phyloP scores from a whole-genome alignment of 306 rosid species.

The Alnus glutinosa region DNA sequence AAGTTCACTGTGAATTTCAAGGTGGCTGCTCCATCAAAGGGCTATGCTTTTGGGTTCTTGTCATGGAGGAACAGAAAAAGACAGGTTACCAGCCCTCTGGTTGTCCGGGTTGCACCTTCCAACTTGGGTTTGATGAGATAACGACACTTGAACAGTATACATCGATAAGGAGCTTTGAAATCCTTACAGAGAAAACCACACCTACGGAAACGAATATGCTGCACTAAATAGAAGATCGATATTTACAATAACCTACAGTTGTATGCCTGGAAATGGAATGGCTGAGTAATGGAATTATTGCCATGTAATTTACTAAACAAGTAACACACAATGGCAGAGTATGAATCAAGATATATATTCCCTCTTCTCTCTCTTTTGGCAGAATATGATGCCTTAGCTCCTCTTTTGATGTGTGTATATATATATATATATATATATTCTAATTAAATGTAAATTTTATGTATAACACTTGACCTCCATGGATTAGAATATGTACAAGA shows the following conservation, averaged over 20 bases:
- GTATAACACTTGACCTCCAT: background rate
- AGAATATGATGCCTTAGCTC: background rate
- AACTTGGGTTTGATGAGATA: conserved; percentile 51
- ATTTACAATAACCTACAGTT: background rate
- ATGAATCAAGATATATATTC: background rate
- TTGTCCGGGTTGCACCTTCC: conserved; percentile 48
- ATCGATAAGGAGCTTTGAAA: conserved; percentile 32
- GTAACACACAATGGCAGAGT: background rate
- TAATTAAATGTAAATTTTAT: background rate
- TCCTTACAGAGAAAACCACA: conserved; percentile 26
- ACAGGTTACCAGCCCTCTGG: conserved; percentile 63
- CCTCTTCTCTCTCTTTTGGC: too few species aligned
- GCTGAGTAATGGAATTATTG: background rate
- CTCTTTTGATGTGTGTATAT: background rate
- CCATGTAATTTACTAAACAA: background rate
- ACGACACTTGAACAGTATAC: conserved; percentile 22
- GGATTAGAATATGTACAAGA: background rate
- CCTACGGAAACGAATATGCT: background rate
- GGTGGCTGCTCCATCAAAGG: conserved; percentile 56
- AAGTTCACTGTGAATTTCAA: conserved; percentile 60
- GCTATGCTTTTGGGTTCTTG: conserved; percentile 67
- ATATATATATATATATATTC: too few species aligned
- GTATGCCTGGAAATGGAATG: background rate
- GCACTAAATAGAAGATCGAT: too few species aligned
- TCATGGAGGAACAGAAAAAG: conserved; percentile 53